Conservation (phyloP, 805 yeast species). For the Monosporozyma servazzii region DNA sequence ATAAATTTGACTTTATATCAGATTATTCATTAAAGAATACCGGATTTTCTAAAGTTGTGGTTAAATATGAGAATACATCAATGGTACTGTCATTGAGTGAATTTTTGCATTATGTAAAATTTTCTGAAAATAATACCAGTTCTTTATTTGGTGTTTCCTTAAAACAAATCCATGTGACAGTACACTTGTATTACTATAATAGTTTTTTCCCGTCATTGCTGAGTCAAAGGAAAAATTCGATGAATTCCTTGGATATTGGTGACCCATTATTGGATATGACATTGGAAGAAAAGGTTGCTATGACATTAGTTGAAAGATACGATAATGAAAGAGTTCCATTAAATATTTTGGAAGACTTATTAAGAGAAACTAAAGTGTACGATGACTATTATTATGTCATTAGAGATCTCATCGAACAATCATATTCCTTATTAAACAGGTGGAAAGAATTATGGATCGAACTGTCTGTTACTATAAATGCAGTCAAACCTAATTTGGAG, state of each 20-base stretch:
- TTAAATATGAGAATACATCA: slow-evolving; percentile 28
- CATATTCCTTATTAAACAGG: neutral
- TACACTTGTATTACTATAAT: slow-evolving; percentile 44
- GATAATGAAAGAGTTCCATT: neutral
- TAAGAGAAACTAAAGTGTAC: neutral
- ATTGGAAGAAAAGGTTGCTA: slow-evolving; percentile 1
- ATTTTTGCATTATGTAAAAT: slow-evolving; percentile 20
- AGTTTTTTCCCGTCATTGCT: slow-evolving; percentile 27
- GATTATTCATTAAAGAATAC: slow-evolving; percentile 44
- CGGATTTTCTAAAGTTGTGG: slow-evolving; percentile 46
- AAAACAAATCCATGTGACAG: slow-evolving; percentile 27
- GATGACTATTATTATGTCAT: neutral
- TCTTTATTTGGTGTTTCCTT: neutral
- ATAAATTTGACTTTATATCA: slow-evolving; percentile 37
- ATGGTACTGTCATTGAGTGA: slow-evolving; percentile 28
- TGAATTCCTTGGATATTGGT: neutral
- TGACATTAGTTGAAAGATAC: neutral
- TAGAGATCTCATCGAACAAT: neutral
- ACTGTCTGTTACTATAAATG: neutral
- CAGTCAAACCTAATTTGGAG: neutral
- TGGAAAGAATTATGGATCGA: neutral
- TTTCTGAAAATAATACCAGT: slow-evolving; percentile 3
- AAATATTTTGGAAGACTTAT: neutral
- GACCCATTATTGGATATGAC: neutral
- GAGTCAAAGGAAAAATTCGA: neutral